Base-by-base conservation (phyloP, 2,329 filamentous ascomycete species). In the Trichophyton rubrum region DNA sequence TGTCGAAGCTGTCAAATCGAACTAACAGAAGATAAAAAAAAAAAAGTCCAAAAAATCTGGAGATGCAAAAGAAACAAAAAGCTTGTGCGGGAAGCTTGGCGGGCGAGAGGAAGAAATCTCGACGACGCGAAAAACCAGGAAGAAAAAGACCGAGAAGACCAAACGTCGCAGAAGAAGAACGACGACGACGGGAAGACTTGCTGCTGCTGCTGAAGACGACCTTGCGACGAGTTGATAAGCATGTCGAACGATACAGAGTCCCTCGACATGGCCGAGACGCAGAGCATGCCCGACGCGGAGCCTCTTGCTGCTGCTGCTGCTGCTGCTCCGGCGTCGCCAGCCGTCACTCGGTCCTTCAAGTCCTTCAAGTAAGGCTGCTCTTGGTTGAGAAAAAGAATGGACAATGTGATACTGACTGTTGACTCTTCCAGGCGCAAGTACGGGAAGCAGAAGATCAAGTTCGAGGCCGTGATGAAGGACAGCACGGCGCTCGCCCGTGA, bases 381-480 rank as follows among this genome's bases (percentile, higher is more conserved):
- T 4, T 24, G 3, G 22, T 24, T 24, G 22, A 24, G 22, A 24
- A 3, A 24, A 24, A 30, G 22, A 27, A 24, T 20, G 20, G 33
- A 5, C n/a, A n/a, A n/a, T n/a, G n/a, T 5, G 24, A 8, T 60
- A 43, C 49, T 56, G 22, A 30, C 24, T 6, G 15, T 40, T 15
- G 7, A 7, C n/a, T n/a, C 11, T n/a, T 57, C 53, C 56, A 77
- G 76, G 64, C 95, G 96, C 77, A 99, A 99, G 79, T 99, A 95
- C 74, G 87, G 86, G 61, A 84, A 89, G 65, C 88, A 89, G 72
- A 93, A 95, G 74, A 82, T 85, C 60, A 80, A 93, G 62, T 93
- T 93, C 74, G 84, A 85, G 67, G 81, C 88, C 60, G 90, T 93
- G 73, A 88, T 89, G 72, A 86, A 87, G 73, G 88, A 91, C 40